phyloP scores from a whole-genome alignment of 2,329 filamentous ascomycete species.

The Fusarium anguioides region DNA sequence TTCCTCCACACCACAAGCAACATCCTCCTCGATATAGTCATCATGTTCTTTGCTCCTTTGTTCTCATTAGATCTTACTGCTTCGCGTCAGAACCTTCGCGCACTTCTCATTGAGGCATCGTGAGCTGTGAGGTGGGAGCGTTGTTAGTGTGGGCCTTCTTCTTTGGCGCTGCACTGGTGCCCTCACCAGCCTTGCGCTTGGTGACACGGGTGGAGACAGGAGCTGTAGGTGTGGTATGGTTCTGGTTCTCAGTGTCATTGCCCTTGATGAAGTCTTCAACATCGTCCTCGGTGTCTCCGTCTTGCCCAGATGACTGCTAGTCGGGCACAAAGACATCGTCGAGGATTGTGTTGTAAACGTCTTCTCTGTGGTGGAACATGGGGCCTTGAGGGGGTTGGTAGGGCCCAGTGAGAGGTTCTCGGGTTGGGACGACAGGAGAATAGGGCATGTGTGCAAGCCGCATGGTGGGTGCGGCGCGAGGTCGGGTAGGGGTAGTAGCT shows the following conservation, averaged over 20 bases:
- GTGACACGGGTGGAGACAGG: not conserved
- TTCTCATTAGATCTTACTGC: not conserved
- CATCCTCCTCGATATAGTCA: not conserved
- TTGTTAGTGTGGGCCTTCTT: slow-evolving; percentile 17
- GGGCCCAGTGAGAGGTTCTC: not conserved
- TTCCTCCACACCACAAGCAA: not conserved
- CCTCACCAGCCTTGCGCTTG: slow-evolving; percentile 16
- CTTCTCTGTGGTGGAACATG: not conserved
- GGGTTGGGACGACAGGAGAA: not conserved
- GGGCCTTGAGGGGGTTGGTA: not conserved
- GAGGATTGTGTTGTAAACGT: not conserved
- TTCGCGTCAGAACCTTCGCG: not conserved
- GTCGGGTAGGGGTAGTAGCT: not conserved
- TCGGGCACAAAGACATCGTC: not conserved
- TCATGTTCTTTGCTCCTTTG: not conserved
- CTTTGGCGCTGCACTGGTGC: not conserved
- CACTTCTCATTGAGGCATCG: not conserved
- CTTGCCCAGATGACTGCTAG: not conserved
- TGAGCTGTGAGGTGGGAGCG: not conserved
- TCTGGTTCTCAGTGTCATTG: not conserved
- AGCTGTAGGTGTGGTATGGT: not conserved
- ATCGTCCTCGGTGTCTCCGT: not conserved
- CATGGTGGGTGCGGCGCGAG: not conserved
- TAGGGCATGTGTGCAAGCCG: not conserved
- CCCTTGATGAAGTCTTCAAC: not conserved